Base-by-base conservation (phyloP, 164 flowering plant species). In the Euptelea pleiosperma region DNA sequence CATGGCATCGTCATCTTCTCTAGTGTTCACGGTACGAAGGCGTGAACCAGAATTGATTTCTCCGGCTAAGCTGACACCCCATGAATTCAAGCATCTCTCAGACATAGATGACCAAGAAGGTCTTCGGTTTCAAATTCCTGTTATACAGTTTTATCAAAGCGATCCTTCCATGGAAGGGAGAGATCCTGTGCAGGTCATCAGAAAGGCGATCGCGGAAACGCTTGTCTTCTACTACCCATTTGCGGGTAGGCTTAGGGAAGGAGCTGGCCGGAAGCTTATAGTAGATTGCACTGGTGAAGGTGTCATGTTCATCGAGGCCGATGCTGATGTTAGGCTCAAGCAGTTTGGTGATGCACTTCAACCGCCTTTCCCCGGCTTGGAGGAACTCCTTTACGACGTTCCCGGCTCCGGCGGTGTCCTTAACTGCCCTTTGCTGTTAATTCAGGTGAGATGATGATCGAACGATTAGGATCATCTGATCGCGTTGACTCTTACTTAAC, bases 321-420 rank as follows among this genome's bases (percentile, higher is more conserved):
- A 70, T 12, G 73, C 73, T 1, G 56, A 66, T 40, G 64, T 66
- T 6, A 34, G 30, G 46, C 52, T 78, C 6, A 21, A 65, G 37
- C 46, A 75, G 46, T 73, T 75, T 31, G 76, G 77, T 0, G 72
- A 73, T 30, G 55, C 56, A 0, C 82, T 73, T 18, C 71, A 60
- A 50, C 82, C 82, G 16, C 82, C 82, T 6, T 78, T 78, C 40
- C 82, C 82, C 0, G 63, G 73, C 22, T 26, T 63, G 37, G 75
- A 78, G 41, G 69, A 75, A 29, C 74, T 78, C 19, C 64, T 78
- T 11, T 73, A 33, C 31, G 74, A 78, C 41, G 77, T 75, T 19
- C 79, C 82, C 7, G 79, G 77, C 16, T 70, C 75, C 24, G 63
- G 18, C 1, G 70, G 42, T 12, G 61, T 78, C 10, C 37, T 70